Evolutionary conservation across 352 stramenopile species (phyloP).

Genomic region (Phytophthora pisi): DNA sequence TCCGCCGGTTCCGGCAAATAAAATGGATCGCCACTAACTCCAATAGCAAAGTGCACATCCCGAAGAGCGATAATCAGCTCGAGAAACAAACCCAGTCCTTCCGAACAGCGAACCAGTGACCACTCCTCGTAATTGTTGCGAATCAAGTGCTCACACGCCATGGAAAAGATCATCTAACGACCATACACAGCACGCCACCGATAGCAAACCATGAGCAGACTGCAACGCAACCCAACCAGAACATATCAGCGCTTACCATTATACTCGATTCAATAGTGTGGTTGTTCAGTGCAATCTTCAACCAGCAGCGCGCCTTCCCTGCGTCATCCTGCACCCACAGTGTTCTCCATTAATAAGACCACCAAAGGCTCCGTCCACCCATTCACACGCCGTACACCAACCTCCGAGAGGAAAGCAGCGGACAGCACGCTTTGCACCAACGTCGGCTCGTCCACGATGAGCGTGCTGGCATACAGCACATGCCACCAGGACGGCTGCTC

Average conservation of each 20-base stretch:
- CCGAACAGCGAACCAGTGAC: constrained; percentile 75
- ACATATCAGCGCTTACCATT: constrained; percentile 43
- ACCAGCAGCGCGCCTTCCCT: constrained; percentile 74
- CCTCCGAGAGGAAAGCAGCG: constrained; percentile 70
- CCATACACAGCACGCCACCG: constrained; percentile 4
- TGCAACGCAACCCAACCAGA: constrained; percentile 1
- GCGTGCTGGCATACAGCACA: constrained; percentile 71
- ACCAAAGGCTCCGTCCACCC: neutral
- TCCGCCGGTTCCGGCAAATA: constrained; percentile 23
- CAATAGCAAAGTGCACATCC: constrained; percentile 73
- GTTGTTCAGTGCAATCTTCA: constrained; percentile 83
- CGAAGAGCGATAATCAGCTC: constrained; percentile 79
- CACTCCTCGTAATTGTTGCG: constrained; percentile 82
- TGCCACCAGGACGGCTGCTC: constrained; percentile 73
- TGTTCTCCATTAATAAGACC: constrained; percentile 5
- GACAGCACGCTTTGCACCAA: constrained; percentile 73
- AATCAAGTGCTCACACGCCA: constrained; percentile 75
- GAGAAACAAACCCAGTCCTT: constrained; percentile 74
- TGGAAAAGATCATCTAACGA: constrained; percentile 77
- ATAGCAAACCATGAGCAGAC: constrained; percentile 8
- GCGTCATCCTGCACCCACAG: constrained; percentile 47
- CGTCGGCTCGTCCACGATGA: constrained; percentile 75
- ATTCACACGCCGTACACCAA: constrained; percentile 21
- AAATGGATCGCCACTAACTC: constrained; percentile 68
- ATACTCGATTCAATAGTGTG: constrained; percentile 81